Percentiles rank a stretch among this genome's conserved stretches.
Conservation (phyloP, 495 filamentous ascomycete species). For the Hypoxylon lienhwacheense region DNA sequence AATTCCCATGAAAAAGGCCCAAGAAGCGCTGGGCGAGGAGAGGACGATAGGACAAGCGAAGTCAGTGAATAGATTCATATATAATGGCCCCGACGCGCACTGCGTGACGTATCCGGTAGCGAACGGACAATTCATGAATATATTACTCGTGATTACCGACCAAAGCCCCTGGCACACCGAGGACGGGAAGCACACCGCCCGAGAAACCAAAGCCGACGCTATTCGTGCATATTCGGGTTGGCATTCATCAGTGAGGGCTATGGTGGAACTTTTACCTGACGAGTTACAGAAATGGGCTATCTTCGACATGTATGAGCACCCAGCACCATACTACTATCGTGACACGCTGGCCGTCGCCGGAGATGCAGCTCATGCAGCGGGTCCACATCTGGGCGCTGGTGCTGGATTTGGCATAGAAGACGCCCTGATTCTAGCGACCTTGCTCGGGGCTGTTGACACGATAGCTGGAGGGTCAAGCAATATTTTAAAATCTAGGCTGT, state of each 20-base stretch:
- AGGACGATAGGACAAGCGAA: slow-evolving; percentile 21
- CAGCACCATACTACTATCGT: slow-evolving; percentile 43
- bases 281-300: slow-evolving; percentile 58
- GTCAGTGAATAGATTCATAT: slow-evolving; percentile 45
- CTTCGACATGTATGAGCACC: slow-evolving; percentile 54
- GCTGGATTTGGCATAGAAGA: slow-evolving; percentile 61
- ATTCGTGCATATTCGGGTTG: slow-evolving; percentile 42
- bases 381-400: slow-evolving; percentile 57
- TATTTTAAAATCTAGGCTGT: slow-evolving; percentile 16
- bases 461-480: background rate
- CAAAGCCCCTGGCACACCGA: slow-evolving; percentile 39
- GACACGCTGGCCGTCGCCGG: slow-evolving; percentile 53
- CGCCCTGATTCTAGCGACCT: slow-evolving; percentile 46
- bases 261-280: slow-evolving; percentile 49
- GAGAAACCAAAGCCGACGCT: slow-evolving; percentile 38
- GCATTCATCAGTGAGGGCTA: slow-evolving; percentile 40
- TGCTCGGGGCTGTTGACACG: slow-evolving; percentile 41
- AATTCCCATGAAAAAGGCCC: slow-evolving; percentile 43
- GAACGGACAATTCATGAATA: slow-evolving; percentile 42
- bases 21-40: slow-evolving; percentile 32
- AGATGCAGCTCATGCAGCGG: slow-evolving; percentile 47
- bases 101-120: slow-evolving; percentile 47
- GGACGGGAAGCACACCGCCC: slow-evolving; percentile 37
- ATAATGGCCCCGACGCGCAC: slow-evolving; percentile 46
- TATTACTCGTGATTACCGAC: slow-evolving; percentile 46